These are phyloP conservation scores for Remersonia thermophila DNA, from an alignment of 2,329 filamentous ascomycete genomes.

Conservation along the genomic window DNA sequence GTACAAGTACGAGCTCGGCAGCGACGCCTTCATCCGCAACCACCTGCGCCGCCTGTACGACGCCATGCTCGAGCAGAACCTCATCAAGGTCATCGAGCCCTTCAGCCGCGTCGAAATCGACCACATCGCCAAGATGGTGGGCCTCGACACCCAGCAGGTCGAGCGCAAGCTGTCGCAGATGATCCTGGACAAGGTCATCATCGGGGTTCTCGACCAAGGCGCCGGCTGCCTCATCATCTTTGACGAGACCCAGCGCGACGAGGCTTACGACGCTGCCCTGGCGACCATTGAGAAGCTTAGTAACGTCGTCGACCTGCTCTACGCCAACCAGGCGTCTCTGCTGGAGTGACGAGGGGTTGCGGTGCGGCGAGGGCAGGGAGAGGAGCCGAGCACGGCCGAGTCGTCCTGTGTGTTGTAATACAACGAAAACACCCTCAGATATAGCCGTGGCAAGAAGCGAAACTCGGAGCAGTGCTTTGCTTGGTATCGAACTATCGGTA, in stretches of 20 bases:
- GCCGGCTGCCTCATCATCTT: conserved; percentile 96
- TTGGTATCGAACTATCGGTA: no score
- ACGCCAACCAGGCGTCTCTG: conserved; percentile 93
- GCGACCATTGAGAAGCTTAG: conserved; percentile 94
- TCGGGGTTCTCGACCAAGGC: conserved; percentile 92
- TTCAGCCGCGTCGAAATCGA: conserved; percentile 95
- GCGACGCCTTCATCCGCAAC: conserved; percentile 91
- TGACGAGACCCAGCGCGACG: conserved; percentile 86
- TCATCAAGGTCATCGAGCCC: conserved; percentile 99
- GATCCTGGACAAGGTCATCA: conserved; percentile 98
- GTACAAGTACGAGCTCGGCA: conserved; percentile 87
- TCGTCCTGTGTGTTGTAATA: no score
- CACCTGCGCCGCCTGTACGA: conserved; percentile 94
- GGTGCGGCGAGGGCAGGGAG: conserved; percentile 3
- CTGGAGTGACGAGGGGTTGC: conserved; percentile 59
- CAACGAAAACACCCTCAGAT: no score
- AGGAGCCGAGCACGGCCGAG: no score
- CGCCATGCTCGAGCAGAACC: conserved; percentile 97
- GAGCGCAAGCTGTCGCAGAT: conserved; percentile 98
- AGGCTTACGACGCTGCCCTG: conserved; percentile 86
- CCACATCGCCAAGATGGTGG: conserved; percentile 96
- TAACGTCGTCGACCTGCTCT: conserved; percentile 92
- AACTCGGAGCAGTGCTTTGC: no score
- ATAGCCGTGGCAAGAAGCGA: no score
- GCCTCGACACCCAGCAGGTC: conserved; percentile 88